Base-by-base conservation (phyloP, 2,329 filamentous ascomycete species). In the Verticillium klebahnii region DNA sequence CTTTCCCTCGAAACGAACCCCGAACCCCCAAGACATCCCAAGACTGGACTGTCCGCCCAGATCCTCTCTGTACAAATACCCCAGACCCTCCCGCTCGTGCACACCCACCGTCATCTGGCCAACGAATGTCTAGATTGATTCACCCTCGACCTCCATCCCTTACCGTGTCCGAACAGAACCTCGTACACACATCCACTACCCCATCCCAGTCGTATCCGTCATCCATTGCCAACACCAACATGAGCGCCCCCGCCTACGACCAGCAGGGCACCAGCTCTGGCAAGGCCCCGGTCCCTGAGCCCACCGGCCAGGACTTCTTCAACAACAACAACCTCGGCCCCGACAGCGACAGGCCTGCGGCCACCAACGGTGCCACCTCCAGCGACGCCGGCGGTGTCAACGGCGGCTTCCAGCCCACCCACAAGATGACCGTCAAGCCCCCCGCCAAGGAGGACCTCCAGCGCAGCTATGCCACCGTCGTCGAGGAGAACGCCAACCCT, bases 401-500 rank as follows among this genome's bases (percentile, higher is more conserved):
- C 45, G 71, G 70, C 56, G 82, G 82, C 64, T 83, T 86, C 73
- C 78, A 79, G 56, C 69, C 80, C 14, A 19, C 32, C 9, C 76
- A 82, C 72, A 77, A 77, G 50, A 89, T 93, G 77, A 76, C 80
- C 3, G 93, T 97, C 57, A 85, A 93, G 72, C 93, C 92, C 25
- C 92, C 94, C 17, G 86, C 87, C 63, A 83, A 88, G 69, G 91
- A 93, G 68, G 94, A 97, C 71, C 83, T 98, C 12, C 93, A 97
- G 78, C 88, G 88, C 62, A 91, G 85, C 72, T 95, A 95, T 74
- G 92, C 92, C 7, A 80, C 77, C 60, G 75, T 85, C 60, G 79
- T 87, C 62, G 84, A 82, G 67, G 84, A 86, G 59, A 88, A 95
- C 67, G 85, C 85, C 36, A 85, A 85, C 66, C 84, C 86, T 58